Evolutionary conservation across 2,329 filamentous ascomycete species (phyloP), one percentile per base, ranked within the genome.

Genomic region (Arthrobotrys megalospora): DNA sequence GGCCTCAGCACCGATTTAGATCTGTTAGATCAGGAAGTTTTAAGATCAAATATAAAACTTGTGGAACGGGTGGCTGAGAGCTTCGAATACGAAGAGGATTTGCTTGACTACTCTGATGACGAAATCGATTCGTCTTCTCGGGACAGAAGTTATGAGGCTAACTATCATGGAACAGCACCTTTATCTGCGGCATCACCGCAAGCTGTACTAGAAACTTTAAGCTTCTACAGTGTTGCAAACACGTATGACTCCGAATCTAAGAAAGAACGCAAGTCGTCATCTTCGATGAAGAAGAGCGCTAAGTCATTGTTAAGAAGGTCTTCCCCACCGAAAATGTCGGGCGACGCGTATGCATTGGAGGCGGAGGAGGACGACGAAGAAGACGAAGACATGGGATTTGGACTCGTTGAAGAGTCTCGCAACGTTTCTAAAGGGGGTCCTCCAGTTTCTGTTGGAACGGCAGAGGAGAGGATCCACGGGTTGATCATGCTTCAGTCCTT

Each of bases 401-500:
- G 36, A 19, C 8, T 53, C 12, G 5, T 45, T 6, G 70, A 67
- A 45, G 50, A 47, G 19, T 43, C 36, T 24, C 34, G 11, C 16
- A 53, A 16, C 12, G 55, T 21, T 3, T n/a, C 34, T 34, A 24
- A 36, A 28, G 41, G 21, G 1, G 45, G 32, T 12, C 14, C 53
- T 12, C 3, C 53, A 3, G 28, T 64, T 19, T 16, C 48, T 7
- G 34, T 55, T 43, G 32, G 38, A 5, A 78, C 62, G 6, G 50
- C 75, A 2, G 75, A 78, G 7, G 52, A 78, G 45, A 67, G 75
- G 24, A 72, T 78, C 12, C 75, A 78, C 38, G 65, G 52, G 5
- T 62, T 72, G 36, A 78, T 78, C 47, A 78, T 78, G 75, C 43
- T 78, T 21, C 75, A 78, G 28, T 71, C 75, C 6, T 78, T 78